Percentiles rank a stretch among this genome's conserved stretches.
Conservation (phyloP, 2,329 filamentous ascomycete species). For the Lecanicillium sp. region DNA sequence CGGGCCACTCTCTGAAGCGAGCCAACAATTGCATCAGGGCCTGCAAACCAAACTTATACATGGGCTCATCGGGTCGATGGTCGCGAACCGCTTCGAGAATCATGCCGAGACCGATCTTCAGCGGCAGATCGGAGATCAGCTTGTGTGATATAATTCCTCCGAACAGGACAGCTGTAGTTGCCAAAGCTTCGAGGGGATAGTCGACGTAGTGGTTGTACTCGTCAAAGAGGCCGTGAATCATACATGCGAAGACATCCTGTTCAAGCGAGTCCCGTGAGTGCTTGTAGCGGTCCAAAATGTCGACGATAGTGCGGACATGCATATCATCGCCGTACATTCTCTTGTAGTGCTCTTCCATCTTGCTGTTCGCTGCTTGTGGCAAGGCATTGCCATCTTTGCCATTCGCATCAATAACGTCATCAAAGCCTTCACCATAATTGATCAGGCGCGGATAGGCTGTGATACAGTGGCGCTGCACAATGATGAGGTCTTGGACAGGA, state of each 20-base stretch:
- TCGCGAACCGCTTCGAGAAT: conserved; percentile 93
- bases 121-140: conserved; percentile 78
- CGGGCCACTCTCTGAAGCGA: conserved; percentile 88
- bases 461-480: conserved; percentile 80
- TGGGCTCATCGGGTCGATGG: conserved; percentile 71
- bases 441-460: conserved; percentile 89
- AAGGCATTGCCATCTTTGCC: conserved; percentile 75
- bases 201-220: conserved; percentile 94
- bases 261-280: conserved; percentile 74
- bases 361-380: conserved; percentile 68
- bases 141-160: conserved; percentile 94
- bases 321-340: conserved; percentile 94
- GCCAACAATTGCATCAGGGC: conserved; percentile 82
- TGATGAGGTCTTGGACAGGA: conserved; percentile 60
- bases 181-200: conserved; percentile 91
- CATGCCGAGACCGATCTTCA: conserved; percentile 94
- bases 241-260: conserved; percentile 94
- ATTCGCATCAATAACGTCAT: conserved; percentile 84
- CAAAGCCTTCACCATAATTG: conserved; percentile 89
- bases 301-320: conserved; percentile 77
- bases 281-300: conserved; percentile 80
- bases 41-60: conserved; percentile 98
- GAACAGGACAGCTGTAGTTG: conserved; percentile 92
- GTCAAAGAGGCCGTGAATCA: conserved; percentile 96
- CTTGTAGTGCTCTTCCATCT: conserved; percentile 97